A percentile compares a stretch with the other conserved stretches of the same genome.
phyloP scores from a whole-genome alignment of 805 yeast species.

The Hanseniaspora hatyaiensis region DNA sequence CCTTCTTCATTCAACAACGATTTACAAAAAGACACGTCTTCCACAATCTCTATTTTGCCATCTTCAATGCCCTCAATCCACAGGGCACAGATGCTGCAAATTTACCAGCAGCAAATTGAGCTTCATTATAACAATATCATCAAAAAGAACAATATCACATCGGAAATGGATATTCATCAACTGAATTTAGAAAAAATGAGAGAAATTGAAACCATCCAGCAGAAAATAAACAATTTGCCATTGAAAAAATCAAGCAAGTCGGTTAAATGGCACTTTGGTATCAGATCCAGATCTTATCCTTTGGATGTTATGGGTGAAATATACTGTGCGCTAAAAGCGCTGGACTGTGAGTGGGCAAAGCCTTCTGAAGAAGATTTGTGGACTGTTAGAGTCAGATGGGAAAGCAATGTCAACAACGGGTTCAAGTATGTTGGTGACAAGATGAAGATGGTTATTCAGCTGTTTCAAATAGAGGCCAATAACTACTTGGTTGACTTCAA shows the following conservation, averaged over 20 bases:
- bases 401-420: slow-evolving; percentile 13
- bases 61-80: slow-evolving; percentile 90
- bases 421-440: slow-evolving; percentile 60
- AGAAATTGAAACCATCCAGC: slow-evolving; percentile 14
- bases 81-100: slow-evolving; percentile 69
- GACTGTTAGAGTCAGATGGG: slow-evolving; percentile 93
- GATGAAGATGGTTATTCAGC: slow-evolving; percentile 94
- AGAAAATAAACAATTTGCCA: slow-evolving; percentile 12
- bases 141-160: slow-evolving; percentile 22
- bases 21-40: slow-evolving; percentile 32
- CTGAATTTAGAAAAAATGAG: slow-evolving; percentile 34
- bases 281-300: slow-evolving; percentile 89
- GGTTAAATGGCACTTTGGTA: slow-evolving; percentile 97
- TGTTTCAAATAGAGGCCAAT: slow-evolving; percentile 90
- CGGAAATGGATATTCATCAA: slow-evolving; percentile 34
- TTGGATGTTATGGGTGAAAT: slow-evolving; percentile 98
- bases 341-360: slow-evolving; percentile 95
- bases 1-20: slow-evolving; percentile 20
- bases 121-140: slow-evolving; percentile 10
- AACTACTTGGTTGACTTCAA: slow-evolving; percentile 93
- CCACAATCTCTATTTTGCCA: slow-evolving; percentile 85
- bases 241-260: slow-evolving; percentile 56
- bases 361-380: slow-evolving; percentile 91
- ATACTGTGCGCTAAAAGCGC: slow-evolving; percentile 79
- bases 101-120: slow-evolving; percentile 18